A percentile compares a stretch with the other conserved stretches of the same genome.
These are phyloP conservation scores for Flaveria linearis DNA, from an alignment of 129 eudicot species.

Conservation along the genomic window DNA sequence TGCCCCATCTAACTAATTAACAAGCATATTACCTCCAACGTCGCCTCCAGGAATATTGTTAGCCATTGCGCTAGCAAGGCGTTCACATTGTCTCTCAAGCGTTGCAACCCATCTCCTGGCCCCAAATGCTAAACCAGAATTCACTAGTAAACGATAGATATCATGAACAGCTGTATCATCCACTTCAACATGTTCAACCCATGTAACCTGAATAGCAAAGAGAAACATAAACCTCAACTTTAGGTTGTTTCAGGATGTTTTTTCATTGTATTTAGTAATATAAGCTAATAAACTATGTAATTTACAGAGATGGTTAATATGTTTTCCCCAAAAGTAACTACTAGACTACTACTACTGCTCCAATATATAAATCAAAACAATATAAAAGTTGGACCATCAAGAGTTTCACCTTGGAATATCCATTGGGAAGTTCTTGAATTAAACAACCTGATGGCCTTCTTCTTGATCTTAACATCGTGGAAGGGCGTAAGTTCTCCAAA, in stretches of 20 bases:
- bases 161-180: slow-evolving; percentile 45
- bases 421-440: slow-evolving; percentile 55
- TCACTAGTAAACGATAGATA: slow-evolving; percentile 42
- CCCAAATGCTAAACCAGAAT: slow-evolving; percentile 59
- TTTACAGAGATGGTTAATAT: neutral
- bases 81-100: slow-evolving; percentile 50
- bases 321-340: neutral
- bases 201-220: slow-evolving; percentile 43
- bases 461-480: slow-evolving; percentile 24
- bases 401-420: slow-evolving; percentile 51
- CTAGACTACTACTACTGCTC: neutral
- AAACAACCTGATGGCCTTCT: slow-evolving; percentile 58
- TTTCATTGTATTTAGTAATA: neutral
- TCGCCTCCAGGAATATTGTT: slow-evolving; percentile 33
- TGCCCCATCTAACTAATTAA: too few relatives aligned
- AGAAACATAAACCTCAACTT: neutral
- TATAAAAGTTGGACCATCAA: neutral
- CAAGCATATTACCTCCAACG: slow-evolving; percentile 27
- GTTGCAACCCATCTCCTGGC: slow-evolving; percentile 60
- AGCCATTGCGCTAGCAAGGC: slow-evolving; percentile 47
- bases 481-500: slow-evolving; percentile 40
- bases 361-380: neutral
- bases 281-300: neutral
- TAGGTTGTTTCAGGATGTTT: too few relatives aligned
- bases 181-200: slow-evolving; percentile 69